Percentiles rank a stretch among this genome's conserved stretches.
These are phyloP conservation scores for Rhynchosporium graminicola DNA, from an alignment of 2,329 filamentous ascomycete genomes.

Conservation along the genomic window DNA sequence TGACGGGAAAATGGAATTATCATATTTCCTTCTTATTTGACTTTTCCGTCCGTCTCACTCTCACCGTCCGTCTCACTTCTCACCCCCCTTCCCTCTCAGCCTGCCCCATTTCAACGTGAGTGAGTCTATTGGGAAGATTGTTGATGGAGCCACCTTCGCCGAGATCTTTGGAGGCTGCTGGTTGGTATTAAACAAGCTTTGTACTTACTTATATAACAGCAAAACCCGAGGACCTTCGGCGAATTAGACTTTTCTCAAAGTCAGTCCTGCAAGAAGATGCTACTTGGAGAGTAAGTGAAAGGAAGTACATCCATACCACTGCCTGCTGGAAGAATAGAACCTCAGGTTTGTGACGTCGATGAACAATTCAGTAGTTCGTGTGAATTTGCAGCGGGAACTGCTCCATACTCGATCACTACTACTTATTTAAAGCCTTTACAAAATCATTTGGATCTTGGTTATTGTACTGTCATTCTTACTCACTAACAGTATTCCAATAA, in stretches of 20 bases:
- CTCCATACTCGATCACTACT: not conserved
- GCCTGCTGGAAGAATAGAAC: not conserved
- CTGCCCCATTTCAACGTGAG: not conserved
- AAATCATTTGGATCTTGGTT: no score
- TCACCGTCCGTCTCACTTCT: not conserved
- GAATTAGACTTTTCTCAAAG: not conserved
- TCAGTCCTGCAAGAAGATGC: not conserved
- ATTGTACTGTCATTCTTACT: not conserved
- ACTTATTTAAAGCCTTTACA: no score
- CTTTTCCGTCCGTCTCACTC: conserved; percentile 4
- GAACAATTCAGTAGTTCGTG: not conserved
- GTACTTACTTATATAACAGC: not conserved
- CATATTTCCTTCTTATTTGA: conserved; percentile 10
- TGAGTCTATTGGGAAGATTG: not conserved
- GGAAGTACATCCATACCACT: not conserved
- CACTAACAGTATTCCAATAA: not conserved
- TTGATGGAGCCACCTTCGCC: not conserved
- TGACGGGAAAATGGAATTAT: not conserved
- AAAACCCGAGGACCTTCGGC: not conserved
- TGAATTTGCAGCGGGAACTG: not conserved
- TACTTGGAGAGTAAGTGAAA: not conserved
- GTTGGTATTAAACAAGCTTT: not conserved
- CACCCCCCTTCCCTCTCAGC: no score
- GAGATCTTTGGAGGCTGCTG: not conserved
- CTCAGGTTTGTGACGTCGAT: not conserved